Base-by-base conservation (phyloP, 495 filamentous ascomycete species). In the Neurospora sp. region DNA sequence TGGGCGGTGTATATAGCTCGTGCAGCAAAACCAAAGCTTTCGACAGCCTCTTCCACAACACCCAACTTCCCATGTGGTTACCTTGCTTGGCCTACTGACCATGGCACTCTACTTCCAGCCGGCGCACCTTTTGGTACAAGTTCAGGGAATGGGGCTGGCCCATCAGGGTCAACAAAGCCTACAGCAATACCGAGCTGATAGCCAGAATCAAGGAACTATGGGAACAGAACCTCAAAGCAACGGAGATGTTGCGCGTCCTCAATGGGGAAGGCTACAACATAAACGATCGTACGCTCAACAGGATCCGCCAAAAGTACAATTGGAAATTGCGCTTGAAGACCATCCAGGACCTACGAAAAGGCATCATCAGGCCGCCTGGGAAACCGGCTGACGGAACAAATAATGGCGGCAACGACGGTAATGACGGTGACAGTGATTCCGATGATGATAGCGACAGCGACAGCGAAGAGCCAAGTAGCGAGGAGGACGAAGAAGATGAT, bases 141-240 rank as follows among this genome's bases (percentile, higher is more conserved):
- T 93, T 93, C 81, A 90, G 88, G 76, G 84, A 88, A 79, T 96
- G 93, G 93, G 85, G 87, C 0, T 96, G 94, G 73, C 92, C 93
- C 4, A 87, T 84, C 72, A 93, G 91, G 78, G 88, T 90, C 73
- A 90, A 89, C 74, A 90, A 88, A 10, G 87, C 87, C 6, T 89
- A 91, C 79, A 90, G 90, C 76, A 91, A 92, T 77, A 80, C 83
- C 35, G 82, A 81, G 14, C 86, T 96, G 10, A 87, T 92, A 22
- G 86, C 84, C 3, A 86, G 92, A 1, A 86, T 93, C 59, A 88
- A 88, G 73, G 85, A 93, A 83, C 87, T 96, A 73, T 96, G 92
- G 92, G 89, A 91, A 77, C 82, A 82, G 41, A 94, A 94, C 74
- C 83, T 86, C 4, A 85, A 80, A 44, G 91, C 92, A 75, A 86